Evolutionary conservation across 1,284 basidiomycete genomes (phyloP).

Genomic region (Ganoderma leucocontextum): DNA sequence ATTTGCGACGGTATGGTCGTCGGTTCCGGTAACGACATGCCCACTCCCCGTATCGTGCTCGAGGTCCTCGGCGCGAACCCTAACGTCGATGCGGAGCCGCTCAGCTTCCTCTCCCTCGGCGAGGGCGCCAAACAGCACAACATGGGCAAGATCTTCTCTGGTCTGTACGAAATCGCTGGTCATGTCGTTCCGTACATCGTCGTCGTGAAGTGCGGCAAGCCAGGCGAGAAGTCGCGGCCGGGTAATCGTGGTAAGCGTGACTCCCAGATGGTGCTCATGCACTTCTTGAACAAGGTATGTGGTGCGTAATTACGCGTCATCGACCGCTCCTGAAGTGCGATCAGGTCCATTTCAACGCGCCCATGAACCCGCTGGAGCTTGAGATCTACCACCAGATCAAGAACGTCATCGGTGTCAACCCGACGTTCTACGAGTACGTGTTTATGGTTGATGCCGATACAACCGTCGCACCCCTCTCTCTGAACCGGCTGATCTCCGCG

Average conservation of each 20-base stretch:
- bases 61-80: conserved; percentile 97
- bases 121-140: conserved; percentile 97
- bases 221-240: conserved; percentile 90
- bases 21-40: conserved; percentile 92
- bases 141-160: conserved; percentile 98
- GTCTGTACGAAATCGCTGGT: conserved; percentile 92
- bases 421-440: conserved; percentile 97
- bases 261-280: conserved; percentile 96
- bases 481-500: conserved; percentile 93
- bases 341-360: conserved; percentile 94
- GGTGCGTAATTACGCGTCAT: background rate
- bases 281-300: conserved; percentile 93
- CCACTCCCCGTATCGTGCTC: conserved; percentile 92
- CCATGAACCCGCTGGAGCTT: conserved; percentile 96
- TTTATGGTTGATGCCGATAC: conserved; percentile 99
- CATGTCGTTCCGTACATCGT: conserved; percentile 98
- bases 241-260: conserved; percentile 98
- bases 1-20: conserved; percentile 99
- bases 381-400: conserved; percentile 99
- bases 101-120: conserved; percentile 93
- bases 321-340: conserved; percentile 11
- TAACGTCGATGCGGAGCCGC: conserved; percentile 92
- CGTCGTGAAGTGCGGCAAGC: conserved; percentile 96
- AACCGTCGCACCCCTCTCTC: conserved; percentile 84
- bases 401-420: conserved; percentile 99